phyloP scores from a whole-genome alignment of 495 filamentous ascomycete genomes.

The Neurospora sp. region DNA sequence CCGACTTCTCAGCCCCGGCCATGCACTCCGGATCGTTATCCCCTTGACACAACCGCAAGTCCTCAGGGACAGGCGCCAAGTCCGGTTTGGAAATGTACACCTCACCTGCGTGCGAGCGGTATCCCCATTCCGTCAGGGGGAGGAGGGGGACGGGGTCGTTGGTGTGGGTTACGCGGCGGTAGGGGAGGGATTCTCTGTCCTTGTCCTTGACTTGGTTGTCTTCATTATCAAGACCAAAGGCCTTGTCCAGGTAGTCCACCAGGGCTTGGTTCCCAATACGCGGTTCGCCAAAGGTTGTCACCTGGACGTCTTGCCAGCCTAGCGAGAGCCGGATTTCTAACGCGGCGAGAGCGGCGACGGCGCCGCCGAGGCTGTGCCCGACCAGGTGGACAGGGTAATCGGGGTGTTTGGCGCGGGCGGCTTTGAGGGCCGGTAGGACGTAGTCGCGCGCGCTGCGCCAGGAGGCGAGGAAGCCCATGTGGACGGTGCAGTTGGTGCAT shows the following conservation, averaged over 20 bases:
- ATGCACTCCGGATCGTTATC: slow-evolving; percentile 62
- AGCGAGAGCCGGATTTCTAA: slow-evolving; percentile 52
- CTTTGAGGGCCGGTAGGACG: slow-evolving; percentile 50
- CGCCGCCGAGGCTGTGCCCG: slow-evolving; percentile 87
- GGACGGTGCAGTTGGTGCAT: slow-evolving; percentile 82
- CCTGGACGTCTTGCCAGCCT: slow-evolving; percentile 52
- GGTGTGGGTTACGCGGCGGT: slow-evolving; percentile 74
- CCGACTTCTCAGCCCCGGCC: slow-evolving; percentile 40
- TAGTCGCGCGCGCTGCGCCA: slow-evolving; percentile 62
- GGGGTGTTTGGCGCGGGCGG: slow-evolving; percentile 48
- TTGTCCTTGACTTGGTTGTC: slow-evolving; percentile 5
- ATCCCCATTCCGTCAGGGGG: slow-evolving; percentile 80
- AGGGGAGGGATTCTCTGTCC: slow-evolving; percentile 24
- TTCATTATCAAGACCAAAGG: slow-evolving; percentile 43
- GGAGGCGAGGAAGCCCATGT: slow-evolving; percentile 76
- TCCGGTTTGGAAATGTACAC: slow-evolving; percentile 65
- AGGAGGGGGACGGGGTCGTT: slow-evolving; percentile 85
- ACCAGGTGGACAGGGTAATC: slow-evolving; percentile 66
- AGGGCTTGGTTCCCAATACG: slow-evolving; percentile 69
- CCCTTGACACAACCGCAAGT: slow-evolving; percentile 64
- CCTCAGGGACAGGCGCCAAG: slow-evolving; percentile 54
- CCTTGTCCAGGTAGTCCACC: slow-evolving; percentile 52
- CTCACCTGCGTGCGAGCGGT: slow-evolving; percentile 72
- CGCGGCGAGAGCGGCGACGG: slow-evolving; percentile 77
- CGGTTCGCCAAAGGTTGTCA: slow-evolving; percentile 93